Conservation (phyloP, 202 grass and related monocot species). For the Tripidium arundinaceum region DNA sequence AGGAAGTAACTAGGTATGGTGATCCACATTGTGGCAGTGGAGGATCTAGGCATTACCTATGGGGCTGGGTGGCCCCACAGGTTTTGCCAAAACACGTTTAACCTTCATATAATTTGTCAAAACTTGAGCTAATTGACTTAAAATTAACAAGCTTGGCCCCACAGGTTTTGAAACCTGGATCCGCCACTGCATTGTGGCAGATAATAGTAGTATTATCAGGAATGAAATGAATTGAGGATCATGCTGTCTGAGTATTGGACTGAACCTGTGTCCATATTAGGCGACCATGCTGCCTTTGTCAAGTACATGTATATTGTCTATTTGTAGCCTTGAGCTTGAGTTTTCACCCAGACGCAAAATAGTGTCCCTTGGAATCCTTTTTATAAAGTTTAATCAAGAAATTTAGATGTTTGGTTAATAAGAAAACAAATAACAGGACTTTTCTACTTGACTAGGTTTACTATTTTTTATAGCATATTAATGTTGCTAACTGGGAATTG, state of each 20-base stretch:
- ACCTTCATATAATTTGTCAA: no score
- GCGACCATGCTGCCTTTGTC: background rate
- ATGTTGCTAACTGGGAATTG: slow-evolving; percentile 3
- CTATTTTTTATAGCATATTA: background rate
- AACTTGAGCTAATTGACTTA: no score
- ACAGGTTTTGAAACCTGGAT: no score
- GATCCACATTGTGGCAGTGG: no score
- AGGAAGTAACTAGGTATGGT: background rate
- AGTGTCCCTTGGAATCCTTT: background rate
- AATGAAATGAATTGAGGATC: slow-evolving; percentile 10
- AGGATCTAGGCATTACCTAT: no score
- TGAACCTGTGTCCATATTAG: no score
- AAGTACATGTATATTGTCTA: background rate
- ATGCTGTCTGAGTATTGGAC: background rate
- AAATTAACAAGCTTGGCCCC: no score
- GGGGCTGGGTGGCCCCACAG: no score
- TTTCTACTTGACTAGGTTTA: background rate
- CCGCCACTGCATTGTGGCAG: background rate
- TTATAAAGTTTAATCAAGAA: background rate
- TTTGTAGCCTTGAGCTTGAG: background rate
- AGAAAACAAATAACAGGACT: background rate
- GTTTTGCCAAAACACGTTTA: no score
- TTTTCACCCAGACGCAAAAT: background rate
- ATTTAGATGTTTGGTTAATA: background rate
- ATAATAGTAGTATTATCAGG: background rate